Base-by-base conservation (phyloP, 2,329 filamentous ascomycete genomes). In the Cordyceps militaris region DNA sequence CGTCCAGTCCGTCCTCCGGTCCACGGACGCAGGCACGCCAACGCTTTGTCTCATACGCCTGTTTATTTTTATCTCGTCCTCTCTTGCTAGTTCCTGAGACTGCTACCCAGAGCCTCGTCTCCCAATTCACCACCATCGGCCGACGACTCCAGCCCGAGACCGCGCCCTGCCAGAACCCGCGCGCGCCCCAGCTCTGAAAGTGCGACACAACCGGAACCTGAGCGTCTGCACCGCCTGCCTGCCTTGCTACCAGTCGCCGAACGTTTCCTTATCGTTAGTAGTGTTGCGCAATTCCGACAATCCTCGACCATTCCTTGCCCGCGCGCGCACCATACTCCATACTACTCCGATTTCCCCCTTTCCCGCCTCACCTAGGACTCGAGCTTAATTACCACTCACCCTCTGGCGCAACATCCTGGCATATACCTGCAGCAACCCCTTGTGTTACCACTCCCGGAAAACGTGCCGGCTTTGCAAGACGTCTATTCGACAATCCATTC, bases 401-500 rank as follows among this genome's bases (percentile, higher is more conserved):
- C 14, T 44, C 16, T 47, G 28, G 21, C 21, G 26, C 43, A 40
- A 32, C 26, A 48, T 47, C 52, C 30, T n/a, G 30, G 52, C 52
- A 24, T 38, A 47, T 32, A 56, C 52, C 52, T 56, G 52, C 42
- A 46, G 52, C 52, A 14, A 19, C 38, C 32, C 42, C 32, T 38
- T 56, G 53, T 56, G 53, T 47, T 21, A 40, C 53, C 53, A 28
- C 34, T 47, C 34, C 32, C 43, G 53, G 53, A 34, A 38, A 55
- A 47, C 52, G 52, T 55, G 52, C 52, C 52, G 52, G 28, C 19
- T n/a, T 47, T 47, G 52, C 28, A 43, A 14, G 13, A 42, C 23
- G 32, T 48, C 53, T n/a, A 56, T 40, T 48, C 43, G 53, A 56
- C 43, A 48, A 30, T 38, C n/a, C 43, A 47, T 46, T 32, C 53